Evolutionary conservation across 768 basidiomycete genomes (phyloP).

Genomic region (Psilocybe subaeruginosa): DNA sequence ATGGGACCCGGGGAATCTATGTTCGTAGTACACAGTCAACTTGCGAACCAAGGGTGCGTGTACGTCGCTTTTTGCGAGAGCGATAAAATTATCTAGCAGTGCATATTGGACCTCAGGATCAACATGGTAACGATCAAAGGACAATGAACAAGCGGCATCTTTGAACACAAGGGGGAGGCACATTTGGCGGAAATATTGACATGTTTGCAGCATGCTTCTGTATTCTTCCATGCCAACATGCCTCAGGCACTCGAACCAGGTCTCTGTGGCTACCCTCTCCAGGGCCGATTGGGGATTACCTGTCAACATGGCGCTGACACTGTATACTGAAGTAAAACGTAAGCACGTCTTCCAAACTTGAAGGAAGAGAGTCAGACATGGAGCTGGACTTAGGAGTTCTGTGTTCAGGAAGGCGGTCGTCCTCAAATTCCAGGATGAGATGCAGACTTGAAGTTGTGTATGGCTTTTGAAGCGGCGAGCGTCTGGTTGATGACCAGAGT

Average conservation of each 20-base stretch:
- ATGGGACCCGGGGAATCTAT: background rate
- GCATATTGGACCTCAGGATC: background rate
- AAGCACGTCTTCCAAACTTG: too few species aligned
- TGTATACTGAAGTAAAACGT: too few species aligned
- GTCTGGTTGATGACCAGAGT: too few species aligned
- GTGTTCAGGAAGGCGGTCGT: too few species aligned
- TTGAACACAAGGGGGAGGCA: background rate
- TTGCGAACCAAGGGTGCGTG: background rate
- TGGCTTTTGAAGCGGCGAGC: too few species aligned
- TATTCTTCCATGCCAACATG: background rate
- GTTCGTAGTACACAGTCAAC: background rate
- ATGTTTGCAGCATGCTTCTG: background rate
- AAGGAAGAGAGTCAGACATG: too few species aligned
- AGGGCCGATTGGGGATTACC: background rate
- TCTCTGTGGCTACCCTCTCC: background rate
- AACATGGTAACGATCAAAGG: background rate
- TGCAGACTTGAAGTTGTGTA: too few species aligned
- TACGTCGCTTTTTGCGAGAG: background rate
- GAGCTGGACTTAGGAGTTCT: too few species aligned
- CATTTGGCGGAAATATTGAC: background rate
- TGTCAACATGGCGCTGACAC: background rate
- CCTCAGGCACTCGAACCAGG: background rate
- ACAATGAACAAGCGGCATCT: background rate
- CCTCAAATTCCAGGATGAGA: too few species aligned
- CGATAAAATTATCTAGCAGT: background rate